Evolutionary conservation across 2,329 filamentous ascomycete species (phyloP).

Genomic region (Ceratocystis destructans): DNA sequence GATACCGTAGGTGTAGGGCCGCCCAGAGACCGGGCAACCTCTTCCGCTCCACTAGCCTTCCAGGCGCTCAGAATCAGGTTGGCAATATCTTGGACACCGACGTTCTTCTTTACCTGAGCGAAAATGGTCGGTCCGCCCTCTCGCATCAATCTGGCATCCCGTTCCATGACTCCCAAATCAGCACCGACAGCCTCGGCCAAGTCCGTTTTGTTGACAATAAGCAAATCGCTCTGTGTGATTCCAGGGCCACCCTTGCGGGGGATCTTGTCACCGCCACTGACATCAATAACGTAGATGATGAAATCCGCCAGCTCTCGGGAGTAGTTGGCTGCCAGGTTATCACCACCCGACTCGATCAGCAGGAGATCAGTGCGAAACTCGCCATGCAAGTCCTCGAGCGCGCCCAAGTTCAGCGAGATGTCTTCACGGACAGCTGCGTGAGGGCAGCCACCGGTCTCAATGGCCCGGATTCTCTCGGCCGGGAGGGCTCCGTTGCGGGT

Average conservation of each 20-base stretch:
- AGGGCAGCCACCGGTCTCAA: constrained; percentile 93
- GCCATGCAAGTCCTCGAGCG: constrained; percentile 74
- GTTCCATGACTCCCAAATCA: constrained; percentile 84
- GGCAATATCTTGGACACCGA: constrained; percentile 74
- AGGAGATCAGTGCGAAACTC: constrained; percentile 70
- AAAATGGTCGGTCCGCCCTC: constrained; percentile 94
- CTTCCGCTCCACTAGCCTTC: constrained; percentile 74
- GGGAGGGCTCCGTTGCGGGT: constrained; percentile 75
- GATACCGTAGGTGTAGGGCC: constrained; percentile 42
- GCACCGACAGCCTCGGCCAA: constrained; percentile 81
- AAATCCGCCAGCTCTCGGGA: constrained; percentile 87
- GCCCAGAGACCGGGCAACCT: constrained; percentile 38
- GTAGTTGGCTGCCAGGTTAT: constrained; percentile 97
- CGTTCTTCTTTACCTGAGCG: constrained; percentile 87
- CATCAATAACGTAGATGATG: constrained; percentile 98
- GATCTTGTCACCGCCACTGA: constrained; percentile 91
- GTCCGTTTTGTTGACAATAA: constrained; percentile 97
- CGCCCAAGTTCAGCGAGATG: constrained; percentile 84
- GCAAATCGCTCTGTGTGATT: constrained; percentile 87
- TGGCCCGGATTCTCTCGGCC: constrained; percentile 72
- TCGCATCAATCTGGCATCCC: constrained; percentile 84
- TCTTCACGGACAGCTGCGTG: constrained; percentile 97
- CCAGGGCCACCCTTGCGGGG: constrained; percentile 91
- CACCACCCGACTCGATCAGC: constrained; percentile 88
- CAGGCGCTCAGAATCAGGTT: constrained; percentile 81